Evolutionary conservation across 1,284 basidiomycete genomes (phyloP).

Genomic region (Abortiporus biennis): DNA sequence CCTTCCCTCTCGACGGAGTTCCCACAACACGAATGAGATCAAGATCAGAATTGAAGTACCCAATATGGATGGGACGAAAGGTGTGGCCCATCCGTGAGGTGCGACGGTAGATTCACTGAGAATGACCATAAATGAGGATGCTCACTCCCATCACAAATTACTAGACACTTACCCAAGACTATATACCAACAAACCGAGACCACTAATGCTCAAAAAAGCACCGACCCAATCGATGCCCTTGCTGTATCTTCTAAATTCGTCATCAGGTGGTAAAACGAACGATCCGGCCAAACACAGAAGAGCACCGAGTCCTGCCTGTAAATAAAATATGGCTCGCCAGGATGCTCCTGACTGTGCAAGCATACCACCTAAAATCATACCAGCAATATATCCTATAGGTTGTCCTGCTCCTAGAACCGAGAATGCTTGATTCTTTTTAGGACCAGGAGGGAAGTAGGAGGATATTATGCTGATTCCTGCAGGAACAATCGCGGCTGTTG

Average conservation of each 20-base stretch:
- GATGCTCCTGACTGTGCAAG: slow-evolving; percentile 25
- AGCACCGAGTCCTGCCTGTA: slow-evolving; percentile 26
- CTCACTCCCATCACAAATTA: background rate
- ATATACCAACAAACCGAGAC: slow-evolving; percentile 27
- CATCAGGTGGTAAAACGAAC: slow-evolving; percentile 17
- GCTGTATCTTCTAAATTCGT: slow-evolving; percentile 17
- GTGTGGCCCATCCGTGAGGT: slow-evolving; percentile 27
- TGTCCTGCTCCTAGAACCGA: slow-evolving; percentile 28
- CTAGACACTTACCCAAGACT: slow-evolving; percentile 25
- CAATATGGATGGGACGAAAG: slow-evolving; percentile 25
- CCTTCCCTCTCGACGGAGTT: slow-evolving; percentile 24
- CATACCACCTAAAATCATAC: slow-evolving; percentile 28
- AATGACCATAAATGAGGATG: background rate
- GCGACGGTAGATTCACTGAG: slow-evolving; percentile 28
- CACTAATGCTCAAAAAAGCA: slow-evolving; percentile 25
- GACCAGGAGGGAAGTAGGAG: slow-evolving; percentile 20
- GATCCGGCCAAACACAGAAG: slow-evolving; percentile 24
- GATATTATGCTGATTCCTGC: slow-evolving; percentile 24
- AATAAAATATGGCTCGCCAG: slow-evolving; percentile 29
- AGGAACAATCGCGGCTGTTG: slow-evolving; percentile 22
- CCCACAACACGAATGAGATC: slow-evolving; percentile 25
- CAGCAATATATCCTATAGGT: slow-evolving; percentile 28
- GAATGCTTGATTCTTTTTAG: slow-evolving; percentile 25
- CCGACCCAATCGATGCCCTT: slow-evolving; percentile 32
- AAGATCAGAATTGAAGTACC: slow-evolving; percentile 24